Base-by-base conservation (phyloP, 805 yeast species). In the Wickerhamomyces strasburgensis region DNA sequence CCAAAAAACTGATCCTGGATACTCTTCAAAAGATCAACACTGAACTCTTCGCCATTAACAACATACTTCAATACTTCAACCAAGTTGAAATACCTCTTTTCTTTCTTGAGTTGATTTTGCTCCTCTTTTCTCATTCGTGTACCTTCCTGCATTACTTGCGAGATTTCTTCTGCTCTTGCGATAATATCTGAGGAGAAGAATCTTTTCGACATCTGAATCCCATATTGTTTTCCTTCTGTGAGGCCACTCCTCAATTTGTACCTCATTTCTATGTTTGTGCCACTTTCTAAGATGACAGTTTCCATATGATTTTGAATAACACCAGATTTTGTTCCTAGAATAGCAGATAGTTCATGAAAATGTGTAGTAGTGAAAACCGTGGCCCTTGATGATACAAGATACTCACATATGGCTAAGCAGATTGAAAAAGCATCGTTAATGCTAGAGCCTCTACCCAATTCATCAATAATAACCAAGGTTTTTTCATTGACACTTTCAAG, bases 401-500 rank as follows among this genome's bases (percentile, higher is more conserved):
- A 54, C 40, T 72, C 73, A 17, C 64, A 51, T 2, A 67, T 62
- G 6, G 74, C 70, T 18, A 66, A 54, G 2, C 75, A 68, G 3
- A 77, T 63, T 2, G 80, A 62, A 35, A 74, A 67, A 0, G 81
- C 80, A 48, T 77, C 80, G 8, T 64, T 63, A 7, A 62, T 52
- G 27, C 72, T 64, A 2, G 77, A 56, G 23, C 79, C 78, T 30
- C 80, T 57, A 1, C 81, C 81, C 19, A 76, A 51, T 39, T 76
- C 82, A 48, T 78, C 83, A 24, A 76, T 53, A 2, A 76, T 58
- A 1, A 77, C 51, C 16, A 76, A 53, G 4, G 61, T 53, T 0
- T 50, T 35, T 4, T 51, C 42, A 23, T 56, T 48, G 1, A 61
- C 48, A 23, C 61, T 62, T 27, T 64, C 60, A n/a, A 69, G 48